Evolutionary conservation across 2,329 filamentous ascomycete species (phyloP).

Genomic region (Fusarium dimerum): DNA sequence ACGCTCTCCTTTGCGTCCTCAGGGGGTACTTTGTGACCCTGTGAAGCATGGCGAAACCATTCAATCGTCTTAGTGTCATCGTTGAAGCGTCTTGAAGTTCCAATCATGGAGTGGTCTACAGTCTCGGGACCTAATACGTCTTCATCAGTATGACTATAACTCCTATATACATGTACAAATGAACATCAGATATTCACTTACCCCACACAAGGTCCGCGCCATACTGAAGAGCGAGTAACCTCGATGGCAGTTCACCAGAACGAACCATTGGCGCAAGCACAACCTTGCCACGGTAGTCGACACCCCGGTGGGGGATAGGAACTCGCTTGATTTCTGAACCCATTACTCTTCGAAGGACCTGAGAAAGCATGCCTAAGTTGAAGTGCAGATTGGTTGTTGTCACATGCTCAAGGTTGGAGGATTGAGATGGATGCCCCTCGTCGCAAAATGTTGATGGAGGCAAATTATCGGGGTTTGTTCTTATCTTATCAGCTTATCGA

Average conservation of each 20-base stretch:
- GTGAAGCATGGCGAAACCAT: conserved; percentile 75
- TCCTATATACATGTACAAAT: background rate
- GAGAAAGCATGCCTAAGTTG: conserved; percentile 33
- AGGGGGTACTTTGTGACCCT: conserved; percentile 60
- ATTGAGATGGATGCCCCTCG: conserved; percentile 11
- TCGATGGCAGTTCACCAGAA: conserved; percentile 91
- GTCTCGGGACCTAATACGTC: conserved; percentile 75
- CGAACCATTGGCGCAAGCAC: conserved; percentile 98
- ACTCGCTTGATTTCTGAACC: conserved; percentile 64
- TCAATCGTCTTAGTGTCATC: conserved; percentile 77
- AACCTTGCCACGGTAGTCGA: conserved; percentile 91
- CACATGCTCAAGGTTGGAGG: conserved; percentile 6
- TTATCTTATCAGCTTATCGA: conserved; percentile 29
- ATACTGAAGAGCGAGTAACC: conserved; percentile 87
- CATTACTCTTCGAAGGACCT: conserved; percentile 55
- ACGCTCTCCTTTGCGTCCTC: conserved; percentile 62
- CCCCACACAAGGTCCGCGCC: conserved; percentile 97
- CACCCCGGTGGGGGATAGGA: conserved; percentile 82
- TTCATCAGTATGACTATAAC: conserved; percentile 2
- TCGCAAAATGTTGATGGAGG: conserved; percentile 14
- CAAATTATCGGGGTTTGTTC: conserved; percentile 15
- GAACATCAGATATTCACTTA: conserved; percentile 38
- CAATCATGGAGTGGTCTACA: conserved; percentile 88
- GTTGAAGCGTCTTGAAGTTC: conserved; percentile 77
- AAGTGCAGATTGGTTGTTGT: conserved; percentile 1